These are phyloP conservation scores for Eucalyptus albens DNA, from an alignment of 345 rosid species.

Conservation along the genomic window DNA sequence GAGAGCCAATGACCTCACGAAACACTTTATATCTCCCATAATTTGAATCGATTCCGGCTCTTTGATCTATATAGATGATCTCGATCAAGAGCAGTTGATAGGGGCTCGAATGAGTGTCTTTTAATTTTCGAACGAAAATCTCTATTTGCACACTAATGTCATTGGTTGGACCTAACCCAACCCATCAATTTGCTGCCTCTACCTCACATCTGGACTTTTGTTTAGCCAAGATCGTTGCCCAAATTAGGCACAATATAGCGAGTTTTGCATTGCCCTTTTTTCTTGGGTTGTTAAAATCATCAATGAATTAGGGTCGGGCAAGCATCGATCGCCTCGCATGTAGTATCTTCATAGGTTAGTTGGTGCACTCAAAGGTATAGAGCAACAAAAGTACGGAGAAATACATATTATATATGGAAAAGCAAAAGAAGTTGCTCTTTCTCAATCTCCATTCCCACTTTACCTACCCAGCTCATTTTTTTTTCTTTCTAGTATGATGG, in stretches of 20 bases:
- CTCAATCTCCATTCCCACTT: background rate
- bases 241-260: background rate
- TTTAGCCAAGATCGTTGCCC: rapidly evolving
- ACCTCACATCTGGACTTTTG: too few relatives aligned
- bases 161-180: background rate
- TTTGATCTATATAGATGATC: too few relatives aligned
- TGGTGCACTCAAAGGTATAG: background rate
- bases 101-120: rapidly evolving
- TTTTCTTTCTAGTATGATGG: background rate
- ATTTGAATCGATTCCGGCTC: rapidly evolving
- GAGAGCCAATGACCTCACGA: background rate
- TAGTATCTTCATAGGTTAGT: background rate
- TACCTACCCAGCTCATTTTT: background rate
- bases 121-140: rapidly evolving
- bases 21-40: rapidly evolving
- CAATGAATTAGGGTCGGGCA: background rate
- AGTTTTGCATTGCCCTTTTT: background rate
- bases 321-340: background rate
- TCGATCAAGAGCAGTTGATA: rapidly evolving
- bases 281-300: background rate
- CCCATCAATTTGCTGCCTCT: background rate
- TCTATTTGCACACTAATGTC: rapidly evolving
- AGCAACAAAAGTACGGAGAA: background rate
- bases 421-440: background rate
- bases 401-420: background rate